Evolutionary conservation across 164 flowering plant genomes (phyloP).

Genomic region (Aristolochia fimbriata): DNA sequence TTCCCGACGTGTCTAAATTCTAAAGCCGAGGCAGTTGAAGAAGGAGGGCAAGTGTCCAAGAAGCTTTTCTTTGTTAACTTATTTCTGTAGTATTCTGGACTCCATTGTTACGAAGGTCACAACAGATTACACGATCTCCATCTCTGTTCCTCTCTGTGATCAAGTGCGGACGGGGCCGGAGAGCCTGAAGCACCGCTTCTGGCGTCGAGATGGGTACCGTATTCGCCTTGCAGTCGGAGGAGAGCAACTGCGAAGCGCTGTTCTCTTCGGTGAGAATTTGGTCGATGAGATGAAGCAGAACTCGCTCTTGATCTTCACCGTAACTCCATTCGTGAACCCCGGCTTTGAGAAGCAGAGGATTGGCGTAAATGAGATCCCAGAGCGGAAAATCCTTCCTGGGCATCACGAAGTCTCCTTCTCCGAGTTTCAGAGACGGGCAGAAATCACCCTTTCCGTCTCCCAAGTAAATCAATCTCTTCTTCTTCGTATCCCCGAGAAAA

Average conservation of each 20-base stretch:
- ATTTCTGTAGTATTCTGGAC: too few species aligned
- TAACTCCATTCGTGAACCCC: constrained; percentile 59
- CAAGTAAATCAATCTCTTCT: constrained; percentile 43
- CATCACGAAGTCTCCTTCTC: constrained; percentile 58
- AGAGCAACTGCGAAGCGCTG: constrained; percentile 2
- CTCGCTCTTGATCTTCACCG: constrained; percentile 50
- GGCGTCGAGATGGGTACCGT: constrained; percentile 8
- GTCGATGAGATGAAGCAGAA: constrained; percentile 32
- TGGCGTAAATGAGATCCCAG: constrained; percentile 31
- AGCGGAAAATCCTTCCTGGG: constrained; percentile 69
- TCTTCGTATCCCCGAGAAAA: constrained; percentile 8
- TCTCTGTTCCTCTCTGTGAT: background rate
- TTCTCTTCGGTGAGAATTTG: background rate
- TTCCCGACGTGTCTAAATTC: too few species aligned
- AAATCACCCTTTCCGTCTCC: constrained; percentile 80
- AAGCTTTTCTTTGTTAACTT: too few species aligned
- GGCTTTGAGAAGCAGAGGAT: constrained; percentile 42
- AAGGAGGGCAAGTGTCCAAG: too few species aligned
- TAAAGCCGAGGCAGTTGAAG: too few species aligned
- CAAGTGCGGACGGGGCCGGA: constrained; percentile 15
- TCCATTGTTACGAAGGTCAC: too few species aligned
- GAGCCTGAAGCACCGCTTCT: constrained; percentile 10
- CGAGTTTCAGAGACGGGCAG: constrained; percentile 65
- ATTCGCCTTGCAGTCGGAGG: constrained; percentile 12
- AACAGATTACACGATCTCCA: too few species aligned